Conservation (phyloP, 495 filamentous ascomycete genomes). For the Aspergillus homomorphus region DNA sequence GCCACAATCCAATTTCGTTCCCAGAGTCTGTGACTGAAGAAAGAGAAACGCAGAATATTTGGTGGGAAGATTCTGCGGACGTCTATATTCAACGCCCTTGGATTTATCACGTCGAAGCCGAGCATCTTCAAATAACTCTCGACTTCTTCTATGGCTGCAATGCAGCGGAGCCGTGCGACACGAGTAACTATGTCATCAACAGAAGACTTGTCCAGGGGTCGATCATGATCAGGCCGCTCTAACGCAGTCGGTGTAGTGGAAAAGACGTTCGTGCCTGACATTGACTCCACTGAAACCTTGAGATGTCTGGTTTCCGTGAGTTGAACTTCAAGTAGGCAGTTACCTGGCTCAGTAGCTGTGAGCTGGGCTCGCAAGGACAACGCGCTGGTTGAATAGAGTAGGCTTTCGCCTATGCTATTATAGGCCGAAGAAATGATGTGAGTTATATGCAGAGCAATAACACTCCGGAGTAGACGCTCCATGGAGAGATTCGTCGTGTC, state of each 20-base stretch:
- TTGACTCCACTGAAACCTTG: slow-evolving; percentile 65
- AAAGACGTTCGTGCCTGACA: slow-evolving; percentile 44
- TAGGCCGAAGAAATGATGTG: slow-evolving; percentile 62
- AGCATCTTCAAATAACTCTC: slow-evolving; percentile 54
- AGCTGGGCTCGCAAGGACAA: slow-evolving; percentile 53
- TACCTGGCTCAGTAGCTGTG: slow-evolving; percentile 56
- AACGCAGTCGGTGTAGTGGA: slow-evolving; percentile 34
- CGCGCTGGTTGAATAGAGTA: slow-evolving; percentile 55
- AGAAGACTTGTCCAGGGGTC: slow-evolving; percentile 41
- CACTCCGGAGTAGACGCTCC: slow-evolving; percentile 65
- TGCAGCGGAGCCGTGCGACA: slow-evolving; percentile 57
- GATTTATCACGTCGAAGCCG: slow-evolving; percentile 58
- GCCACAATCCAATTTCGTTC: slow-evolving; percentile 63
- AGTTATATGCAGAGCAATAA: slow-evolving; percentile 71
- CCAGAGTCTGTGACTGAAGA: slow-evolving; percentile 64
- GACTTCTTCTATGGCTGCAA: slow-evolving; percentile 59
- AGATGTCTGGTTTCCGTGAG: slow-evolving; percentile 56
- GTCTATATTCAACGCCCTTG: slow-evolving; percentile 53
- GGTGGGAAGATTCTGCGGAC: slow-evolving; percentile 58
- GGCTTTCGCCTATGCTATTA: slow-evolving; percentile 49
- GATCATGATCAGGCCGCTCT: slow-evolving; percentile 48
- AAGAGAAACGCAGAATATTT: slow-evolving; percentile 57
- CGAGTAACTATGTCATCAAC: slow-evolving; percentile 50
- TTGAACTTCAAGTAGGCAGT: slow-evolving; percentile 66
- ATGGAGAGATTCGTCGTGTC: slow-evolving; percentile 65